A percentile compares a stretch with the other conserved stretches of the same genome.
Conservation (phyloP, 371 early-diverging fungal species). For the Phascolomyces articulosus region DNA sequence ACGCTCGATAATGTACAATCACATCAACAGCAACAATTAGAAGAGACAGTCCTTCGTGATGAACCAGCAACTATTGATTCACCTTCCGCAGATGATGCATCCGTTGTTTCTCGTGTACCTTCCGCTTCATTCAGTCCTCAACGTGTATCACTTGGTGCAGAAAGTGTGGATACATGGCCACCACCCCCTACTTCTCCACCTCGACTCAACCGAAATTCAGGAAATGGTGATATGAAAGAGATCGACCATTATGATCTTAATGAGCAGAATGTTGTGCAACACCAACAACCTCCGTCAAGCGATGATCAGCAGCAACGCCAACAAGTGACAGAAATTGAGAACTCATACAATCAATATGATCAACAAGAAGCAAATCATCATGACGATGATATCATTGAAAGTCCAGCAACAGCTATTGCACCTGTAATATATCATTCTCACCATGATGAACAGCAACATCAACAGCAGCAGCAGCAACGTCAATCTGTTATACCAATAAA, state of each 20-base stretch:
- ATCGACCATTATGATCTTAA: conserved; percentile 2
- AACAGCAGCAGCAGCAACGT: not conserved
- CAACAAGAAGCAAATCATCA: no score
- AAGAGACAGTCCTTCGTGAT: not conserved
- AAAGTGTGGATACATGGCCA: conserved; percentile 27
- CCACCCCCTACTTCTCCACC: conserved; percentile 10
- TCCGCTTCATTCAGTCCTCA: conserved; percentile 23
- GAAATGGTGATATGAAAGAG: not conserved
- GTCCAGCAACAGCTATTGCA: not conserved
- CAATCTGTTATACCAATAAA: not conserved
- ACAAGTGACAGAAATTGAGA: not conserved
- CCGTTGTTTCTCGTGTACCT: conserved; percentile 13
- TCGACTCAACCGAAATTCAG: not conserved
- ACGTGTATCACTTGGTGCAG: conserved; percentile 15
- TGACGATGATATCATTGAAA: no score
- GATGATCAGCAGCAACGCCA: not conserved
- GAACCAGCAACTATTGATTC: not conserved
- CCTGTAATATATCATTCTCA: not conserved
- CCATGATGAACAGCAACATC: not conserved
- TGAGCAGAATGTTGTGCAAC: not conserved
- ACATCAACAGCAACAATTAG: not conserved
- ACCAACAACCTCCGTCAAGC: not conserved
- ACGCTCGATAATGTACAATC: not conserved
- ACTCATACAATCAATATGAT: not conserved
- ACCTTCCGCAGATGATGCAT: conserved; percentile 4